Percentiles rank a stretch among this genome's conserved stretches.
Conservation (phyloP, 176 grass and related monocot genomes). For the Echinochloa phyllopogon region DNA sequence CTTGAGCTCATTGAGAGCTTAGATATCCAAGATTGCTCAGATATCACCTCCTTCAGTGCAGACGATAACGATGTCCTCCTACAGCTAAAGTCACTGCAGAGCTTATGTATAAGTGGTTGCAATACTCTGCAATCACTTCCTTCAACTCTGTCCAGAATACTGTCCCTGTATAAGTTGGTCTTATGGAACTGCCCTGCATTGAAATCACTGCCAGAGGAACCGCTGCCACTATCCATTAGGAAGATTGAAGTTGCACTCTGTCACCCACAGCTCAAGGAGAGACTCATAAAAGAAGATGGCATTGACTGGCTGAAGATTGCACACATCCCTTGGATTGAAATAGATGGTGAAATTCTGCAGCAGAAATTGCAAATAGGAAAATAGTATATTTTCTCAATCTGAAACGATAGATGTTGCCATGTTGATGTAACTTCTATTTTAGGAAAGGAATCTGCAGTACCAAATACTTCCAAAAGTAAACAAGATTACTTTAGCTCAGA, state of each 20-base stretch:
- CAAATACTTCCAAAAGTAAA: slow-evolving; percentile 4
- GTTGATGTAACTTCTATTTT: slow-evolving; percentile 1
- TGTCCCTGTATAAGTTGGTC: slow-evolving; percentile 37
- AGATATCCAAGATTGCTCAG: slow-evolving; percentile 57
- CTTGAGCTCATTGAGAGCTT: slow-evolving; percentile 48
- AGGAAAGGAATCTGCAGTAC: background rate
- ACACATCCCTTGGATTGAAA: slow-evolving; percentile 45
- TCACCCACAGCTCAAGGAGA: slow-evolving; percentile 51
- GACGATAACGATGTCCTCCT: slow-evolving; percentile 17
- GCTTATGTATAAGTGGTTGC: slow-evolving; percentile 54
- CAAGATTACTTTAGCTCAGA: background rate
- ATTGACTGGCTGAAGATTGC: slow-evolving; percentile 48
- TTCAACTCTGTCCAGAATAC: slow-evolving; percentile 28
- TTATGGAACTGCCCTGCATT: slow-evolving; percentile 44
- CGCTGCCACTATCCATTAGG: slow-evolving; percentile 32
- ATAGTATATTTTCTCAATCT: slow-evolving; percentile 12
- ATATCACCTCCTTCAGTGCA: slow-evolving; percentile 43
- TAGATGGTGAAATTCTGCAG: slow-evolving; percentile 50
- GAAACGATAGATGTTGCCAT: background rate
- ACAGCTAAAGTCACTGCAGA: slow-evolving; percentile 51
- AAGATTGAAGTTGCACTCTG: slow-evolving; percentile 47
- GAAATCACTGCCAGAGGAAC: slow-evolving; percentile 38
- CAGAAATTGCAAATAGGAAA: background rate
- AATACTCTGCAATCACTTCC: slow-evolving; percentile 45
- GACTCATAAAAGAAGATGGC: slow-evolving; percentile 41